Evolutionary conservation across 2,329 filamentous ascomycete genomes (phyloP).

Genomic region (Talaromyces marneffei): DNA sequence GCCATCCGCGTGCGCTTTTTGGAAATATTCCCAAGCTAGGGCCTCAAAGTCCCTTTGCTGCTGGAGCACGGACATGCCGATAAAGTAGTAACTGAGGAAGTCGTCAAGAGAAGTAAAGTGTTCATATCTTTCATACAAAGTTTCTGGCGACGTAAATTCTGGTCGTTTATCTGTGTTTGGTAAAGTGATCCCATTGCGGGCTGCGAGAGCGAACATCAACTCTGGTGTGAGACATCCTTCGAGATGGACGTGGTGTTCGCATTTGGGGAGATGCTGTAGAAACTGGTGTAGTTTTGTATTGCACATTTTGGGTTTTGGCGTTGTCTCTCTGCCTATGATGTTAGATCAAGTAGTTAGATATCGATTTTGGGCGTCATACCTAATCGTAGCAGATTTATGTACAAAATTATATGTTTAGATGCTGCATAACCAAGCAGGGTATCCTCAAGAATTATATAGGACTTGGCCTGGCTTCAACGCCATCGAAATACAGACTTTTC

Average conservation of each 20-base stretch:
- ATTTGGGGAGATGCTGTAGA: slow-evolving; percentile 65
- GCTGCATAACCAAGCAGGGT: not conserved
- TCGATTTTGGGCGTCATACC: not conserved
- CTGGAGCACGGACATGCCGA: slow-evolving; percentile 65
- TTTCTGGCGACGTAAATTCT: slow-evolving; percentile 56
- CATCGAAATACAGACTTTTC: not conserved
- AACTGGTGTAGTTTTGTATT: slow-evolving; percentile 48
- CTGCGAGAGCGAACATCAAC: slow-evolving; percentile 64
- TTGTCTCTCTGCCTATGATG: not conserved
- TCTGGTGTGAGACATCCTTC: slow-evolving; percentile 67
- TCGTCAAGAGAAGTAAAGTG: slow-evolving; percentile 67
- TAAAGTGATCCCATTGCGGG: slow-evolving; percentile 59
- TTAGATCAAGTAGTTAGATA: not conserved
- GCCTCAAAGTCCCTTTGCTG: slow-evolving; percentile 63
- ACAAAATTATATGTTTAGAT: not conserved
- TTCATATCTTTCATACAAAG: slow-evolving; percentile 59
- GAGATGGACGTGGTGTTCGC: slow-evolving; percentile 75
- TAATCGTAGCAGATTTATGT: not conserved
- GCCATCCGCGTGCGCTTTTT: slow-evolving; percentile 56
- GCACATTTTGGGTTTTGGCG: slow-evolving; percentile 13
- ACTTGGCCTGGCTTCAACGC: not conserved
- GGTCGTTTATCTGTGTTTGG: slow-evolving; percentile 50
- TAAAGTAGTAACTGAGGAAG: slow-evolving; percentile 74
- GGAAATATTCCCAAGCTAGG: slow-evolving; percentile 67
- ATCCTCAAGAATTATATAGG: not conserved